phyloP scores from a whole-genome alignment of 2,329 filamentous ascomycete genomes.

The Myriosclerotinia scirpicola region DNA sequence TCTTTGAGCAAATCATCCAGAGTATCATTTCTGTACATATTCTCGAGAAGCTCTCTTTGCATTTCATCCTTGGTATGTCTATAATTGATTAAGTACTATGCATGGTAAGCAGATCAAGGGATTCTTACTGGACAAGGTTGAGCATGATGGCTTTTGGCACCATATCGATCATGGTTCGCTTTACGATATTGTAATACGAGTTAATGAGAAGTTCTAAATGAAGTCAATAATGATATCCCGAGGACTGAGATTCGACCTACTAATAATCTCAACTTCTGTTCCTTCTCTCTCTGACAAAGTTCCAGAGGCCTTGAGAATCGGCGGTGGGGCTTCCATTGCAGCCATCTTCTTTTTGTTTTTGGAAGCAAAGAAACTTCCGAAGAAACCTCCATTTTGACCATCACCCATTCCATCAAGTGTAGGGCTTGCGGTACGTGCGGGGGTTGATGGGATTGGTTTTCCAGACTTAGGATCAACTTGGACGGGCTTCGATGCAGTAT shows the following conservation, averaged over 20 bases:
- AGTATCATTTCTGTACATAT: constrained; percentile 91
- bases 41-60: constrained; percentile 93
- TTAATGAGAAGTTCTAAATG: constrained; percentile 81
- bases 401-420: constrained; percentile 57
- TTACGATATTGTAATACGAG: constrained; percentile 98
- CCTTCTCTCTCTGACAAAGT: constrained; percentile 91
- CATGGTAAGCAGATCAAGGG: background rate
- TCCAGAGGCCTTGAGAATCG: constrained; percentile 90
- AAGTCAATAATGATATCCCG: constrained; percentile 28
- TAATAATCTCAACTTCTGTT: constrained; percentile 97
- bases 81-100: constrained; percentile 27
- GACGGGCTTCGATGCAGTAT: constrained; percentile 77
- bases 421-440: constrained; percentile 74
- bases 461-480: constrained; percentile 99
- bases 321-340: constrained; percentile 95
- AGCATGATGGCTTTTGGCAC: constrained; percentile 99
- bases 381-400: constrained; percentile 74
- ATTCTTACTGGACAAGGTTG: constrained; percentile 84
- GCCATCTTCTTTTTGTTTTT: constrained; percentile 99
- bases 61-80: constrained; percentile 97
- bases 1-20: constrained; percentile 95
- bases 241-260: constrained; percentile 53
- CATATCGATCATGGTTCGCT: constrained; percentile 99
- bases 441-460: constrained; percentile 77
- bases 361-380: constrained; percentile 96